Percentiles rank a stretch among this genome's conserved stretches.
phyloP scores from a whole-genome alignment of 805 yeast genomes.

The Kurtzmaniella fragi region DNA sequence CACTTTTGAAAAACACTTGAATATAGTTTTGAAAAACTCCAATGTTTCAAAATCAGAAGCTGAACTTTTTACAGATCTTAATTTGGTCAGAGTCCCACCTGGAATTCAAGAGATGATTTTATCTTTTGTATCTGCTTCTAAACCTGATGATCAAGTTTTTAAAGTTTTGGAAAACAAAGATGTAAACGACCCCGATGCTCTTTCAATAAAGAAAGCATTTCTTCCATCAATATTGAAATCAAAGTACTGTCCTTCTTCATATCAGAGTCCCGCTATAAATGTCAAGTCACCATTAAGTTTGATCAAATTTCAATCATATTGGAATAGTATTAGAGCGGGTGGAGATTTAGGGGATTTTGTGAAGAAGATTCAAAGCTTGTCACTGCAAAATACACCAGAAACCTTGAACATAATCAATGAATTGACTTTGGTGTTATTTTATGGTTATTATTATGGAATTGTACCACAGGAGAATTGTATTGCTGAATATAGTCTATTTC shows the following conservation, averaged over 20 bases:
- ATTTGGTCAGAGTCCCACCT: slow-evolving; percentile 32
- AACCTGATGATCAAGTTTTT: slow-evolving; percentile 12
- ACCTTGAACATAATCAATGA: slow-evolving; percentile 23
- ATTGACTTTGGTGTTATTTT: slow-evolving; percentile 34
- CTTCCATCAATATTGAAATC: slow-evolving; percentile 22
- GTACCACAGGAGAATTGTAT: slow-evolving; percentile 40
- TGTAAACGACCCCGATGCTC: slow-evolving; percentile 16
- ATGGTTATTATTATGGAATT: slow-evolving; percentile 38
- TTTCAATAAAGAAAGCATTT: slow-evolving; percentile 30
- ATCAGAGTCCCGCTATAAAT: background rate
- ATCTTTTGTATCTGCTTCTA: slow-evolving; percentile 33
- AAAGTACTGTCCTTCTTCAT: slow-evolving; percentile 2
- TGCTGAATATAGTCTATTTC: slow-evolving; percentile 35
- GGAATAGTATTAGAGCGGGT: slow-evolving; percentile 35
- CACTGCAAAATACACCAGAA: slow-evolving; percentile 16
- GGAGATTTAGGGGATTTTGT: slow-evolving; percentile 28
- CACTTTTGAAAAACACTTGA: background rate
- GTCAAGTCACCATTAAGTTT: slow-evolving; percentile 32
- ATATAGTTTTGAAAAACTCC: slow-evolving; percentile 23
- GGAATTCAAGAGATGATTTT: slow-evolving; percentile 39
- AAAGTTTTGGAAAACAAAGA: slow-evolving; percentile 18
- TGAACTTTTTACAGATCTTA: slow-evolving; percentile 29
- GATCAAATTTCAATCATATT: slow-evolving; percentile 30
- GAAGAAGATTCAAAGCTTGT: slow-evolving; percentile 21
- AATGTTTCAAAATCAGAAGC: slow-evolving; percentile 24